phyloP scores from a whole-genome alignment of 2,329 filamentous ascomycete genomes.

The Nothophoma quercina region DNA sequence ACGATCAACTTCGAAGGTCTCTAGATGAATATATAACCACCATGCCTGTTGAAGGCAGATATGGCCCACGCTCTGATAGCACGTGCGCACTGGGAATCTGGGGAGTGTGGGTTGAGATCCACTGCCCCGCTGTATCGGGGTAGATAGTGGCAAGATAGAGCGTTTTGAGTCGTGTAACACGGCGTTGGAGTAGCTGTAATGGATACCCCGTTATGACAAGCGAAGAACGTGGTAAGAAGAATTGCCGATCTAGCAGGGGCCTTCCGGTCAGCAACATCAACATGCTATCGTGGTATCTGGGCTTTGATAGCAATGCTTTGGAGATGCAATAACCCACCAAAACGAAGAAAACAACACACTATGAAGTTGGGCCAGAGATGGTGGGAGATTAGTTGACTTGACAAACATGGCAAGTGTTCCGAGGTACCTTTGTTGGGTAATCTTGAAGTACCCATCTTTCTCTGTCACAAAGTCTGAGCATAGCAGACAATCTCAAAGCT shows the following conservation, averaged over 20 bases:
- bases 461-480: slow-evolving; percentile 1
- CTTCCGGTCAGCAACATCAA: slow-evolving; percentile 3
- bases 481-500: not conserved
- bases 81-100: slow-evolving; percentile 31
- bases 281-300: not conserved
- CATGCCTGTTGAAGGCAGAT: slow-evolving; percentile 3
- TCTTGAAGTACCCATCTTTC: not conserved
- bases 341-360: no score
- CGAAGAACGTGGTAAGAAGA: slow-evolving; percentile 7
- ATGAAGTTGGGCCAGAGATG: not conserved
- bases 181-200: slow-evolving; percentile 13
- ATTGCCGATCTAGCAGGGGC: slow-evolving; percentile 6
- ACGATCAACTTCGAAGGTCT: not conserved
- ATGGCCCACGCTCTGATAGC: slow-evolving; percentile 20
- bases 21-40: slow-evolving; percentile 14
- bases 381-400: not conserved
- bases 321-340: no score
- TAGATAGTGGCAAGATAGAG: slow-evolving; percentile 26
- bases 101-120: slow-evolving; percentile 25
- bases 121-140: slow-evolving; percentile 35
- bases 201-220: slow-evolving; percentile 1
- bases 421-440: slow-evolving; percentile 1
- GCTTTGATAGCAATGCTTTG: not conserved
- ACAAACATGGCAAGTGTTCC: not conserved
- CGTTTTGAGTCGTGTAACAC: not conserved